Conservation (phyloP, 768 basidiomycete genomes). For the Tricholoma sp. region DNA sequence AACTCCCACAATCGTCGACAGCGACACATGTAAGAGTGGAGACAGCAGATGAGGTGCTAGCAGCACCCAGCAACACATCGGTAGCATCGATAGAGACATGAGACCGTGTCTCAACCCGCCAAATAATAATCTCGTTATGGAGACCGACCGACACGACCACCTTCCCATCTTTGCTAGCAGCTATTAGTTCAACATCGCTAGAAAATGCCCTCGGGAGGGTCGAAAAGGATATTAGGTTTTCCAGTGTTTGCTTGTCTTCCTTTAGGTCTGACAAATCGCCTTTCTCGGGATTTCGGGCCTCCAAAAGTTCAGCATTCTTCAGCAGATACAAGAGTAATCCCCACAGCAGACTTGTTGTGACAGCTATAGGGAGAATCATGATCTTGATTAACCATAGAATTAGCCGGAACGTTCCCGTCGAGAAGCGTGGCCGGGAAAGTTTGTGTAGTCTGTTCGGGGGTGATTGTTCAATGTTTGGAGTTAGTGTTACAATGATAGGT, state of each 20-base stretch:
- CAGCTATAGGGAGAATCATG: slow-evolving; percentile 78
- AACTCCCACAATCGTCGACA: too few species aligned
- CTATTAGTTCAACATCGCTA: slow-evolving; percentile 80
- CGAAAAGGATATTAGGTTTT: slow-evolving; percentile 48
- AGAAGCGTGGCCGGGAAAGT: slow-evolving; percentile 35
- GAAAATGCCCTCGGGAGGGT: slow-evolving; percentile 78
- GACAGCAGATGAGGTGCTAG: slow-evolving; percentile 42
- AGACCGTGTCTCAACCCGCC: slow-evolving; percentile 43
- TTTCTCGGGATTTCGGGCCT: slow-evolving; percentile 62
- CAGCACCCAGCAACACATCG: slow-evolving; percentile 44
- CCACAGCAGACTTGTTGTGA: slow-evolving; percentile 71
- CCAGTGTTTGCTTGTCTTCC: slow-evolving; percentile 28
- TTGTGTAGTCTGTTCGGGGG: slow-evolving; percentile 14
- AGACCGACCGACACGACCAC: slow-evolving; percentile 68
- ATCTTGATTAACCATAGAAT: slow-evolving; percentile 77
- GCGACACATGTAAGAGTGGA: slow-evolving; percentile 57
- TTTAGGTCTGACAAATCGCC: slow-evolving; percentile 27
- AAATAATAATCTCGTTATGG: slow-evolving; percentile 72
- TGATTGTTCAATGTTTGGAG: slow-evolving; percentile 30
- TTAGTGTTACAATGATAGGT: slow-evolving; percentile 73
- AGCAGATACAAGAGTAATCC: slow-evolving; percentile 78
- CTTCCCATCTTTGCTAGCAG: slow-evolving; percentile 62
- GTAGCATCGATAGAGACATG: slow-evolving; percentile 46
- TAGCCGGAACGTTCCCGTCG: slow-evolving; percentile 47
- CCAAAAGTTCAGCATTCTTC: slow-evolving; percentile 87